These are phyloP conservation scores for Mortierella alpina DNA, from an alignment of 192 early-diverging fungal genomes.

Conservation along the genomic window DNA sequence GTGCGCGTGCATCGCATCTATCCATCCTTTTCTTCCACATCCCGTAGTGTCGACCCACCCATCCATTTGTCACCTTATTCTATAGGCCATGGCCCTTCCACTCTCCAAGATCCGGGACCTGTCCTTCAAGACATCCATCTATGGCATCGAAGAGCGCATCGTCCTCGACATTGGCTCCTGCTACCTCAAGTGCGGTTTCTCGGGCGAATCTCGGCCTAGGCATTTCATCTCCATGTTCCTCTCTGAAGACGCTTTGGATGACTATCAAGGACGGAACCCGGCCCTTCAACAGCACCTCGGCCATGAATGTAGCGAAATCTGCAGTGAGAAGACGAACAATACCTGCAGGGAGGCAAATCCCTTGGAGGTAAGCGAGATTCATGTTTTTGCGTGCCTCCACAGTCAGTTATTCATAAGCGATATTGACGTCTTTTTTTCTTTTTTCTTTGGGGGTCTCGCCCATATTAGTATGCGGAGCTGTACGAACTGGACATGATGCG, in stretches of 20 bases:
- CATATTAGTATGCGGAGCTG: slow-evolving; percentile 51
- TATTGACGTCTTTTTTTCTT: slow-evolving; percentile 10
- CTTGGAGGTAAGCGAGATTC: slow-evolving; percentile 37
- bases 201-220: slow-evolving; percentile 83
- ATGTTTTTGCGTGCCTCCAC: not conserved
- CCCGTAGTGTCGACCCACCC: too few relatives aligned
- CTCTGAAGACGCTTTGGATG: slow-evolving; percentile 55
- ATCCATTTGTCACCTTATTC: too few relatives aligned
- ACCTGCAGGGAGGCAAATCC: slow-evolving; percentile 23
- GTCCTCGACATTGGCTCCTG: slow-evolving; percentile 88
- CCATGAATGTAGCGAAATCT: slow-evolving; percentile 43
- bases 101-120: slow-evolving; percentile 44
- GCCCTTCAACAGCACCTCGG: slow-evolving; percentile 55
- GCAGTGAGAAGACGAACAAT: slow-evolving; percentile 35
- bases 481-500: slow-evolving; percentile 59
- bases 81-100: slow-evolving; percentile 31
- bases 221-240: slow-evolving; percentile 68
- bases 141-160: slow-evolving; percentile 85
- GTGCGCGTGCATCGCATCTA: too few relatives aligned
- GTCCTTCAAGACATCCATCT: slow-evolving; percentile 65
- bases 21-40: too few relatives aligned
- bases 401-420: not conserved
- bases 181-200: slow-evolving; percentile 88
- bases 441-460: not conserved
- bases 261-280: slow-evolving; percentile 52